Base-by-base conservation (phyloP, 139 green algal species). In the Chlorella sp. region DNA sequence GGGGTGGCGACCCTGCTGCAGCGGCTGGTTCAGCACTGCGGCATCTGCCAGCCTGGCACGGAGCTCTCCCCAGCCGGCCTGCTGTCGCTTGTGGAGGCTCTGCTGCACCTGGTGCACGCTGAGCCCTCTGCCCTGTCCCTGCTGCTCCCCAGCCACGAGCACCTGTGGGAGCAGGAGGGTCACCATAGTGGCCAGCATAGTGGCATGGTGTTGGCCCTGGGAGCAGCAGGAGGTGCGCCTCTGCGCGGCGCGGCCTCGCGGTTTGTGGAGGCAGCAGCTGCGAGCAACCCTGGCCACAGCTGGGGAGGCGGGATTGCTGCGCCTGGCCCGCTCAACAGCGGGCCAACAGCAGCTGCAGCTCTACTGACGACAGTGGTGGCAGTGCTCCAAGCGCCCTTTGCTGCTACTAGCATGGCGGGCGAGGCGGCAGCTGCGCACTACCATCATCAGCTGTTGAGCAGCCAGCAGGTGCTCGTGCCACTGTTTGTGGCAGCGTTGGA, bases 1-100 rank as follows among this genome's bases (percentile, higher is more conserved):
- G 84, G 51, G 0, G 21, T 76, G n/a, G 27, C 59, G 11, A 58
- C 43, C 1, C 41, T 87, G 51, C 58, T 65, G 50, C 12, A n/a
- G n/a, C n/a, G n/a, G n/a, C n/a, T n/a, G n/a, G n/a, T n/a, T n/a
- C n/a, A n/a, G n/a, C n/a, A n/a, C n/a, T n/a, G n/a, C n/a, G n/a
- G n/a, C n/a, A n/a, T n/a, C n/a, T n/a, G n/a, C n/a, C n/a, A n/a
- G n/a, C n/a, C n/a, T n/a, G n/a, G n/a, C n/a, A n/a, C 78, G 41
- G 90, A 94, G 71, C 71, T 95, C 72, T 91, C 84, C 0, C 91
- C 90, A 3, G 65, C 63, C 9, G 90, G 90, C 3, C 17, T 91
- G 51, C 38, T 83, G 43, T 41, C 79, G 17, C 69, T 92, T 55
- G 71, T 92, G 71, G 65, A 85, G 33, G 80, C 67, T 8, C 51